These are phyloP conservation scores for Botryotinia convoluta DNA, from an alignment of 2,329 filamentous ascomycete species.

Conservation along the genomic window DNA sequence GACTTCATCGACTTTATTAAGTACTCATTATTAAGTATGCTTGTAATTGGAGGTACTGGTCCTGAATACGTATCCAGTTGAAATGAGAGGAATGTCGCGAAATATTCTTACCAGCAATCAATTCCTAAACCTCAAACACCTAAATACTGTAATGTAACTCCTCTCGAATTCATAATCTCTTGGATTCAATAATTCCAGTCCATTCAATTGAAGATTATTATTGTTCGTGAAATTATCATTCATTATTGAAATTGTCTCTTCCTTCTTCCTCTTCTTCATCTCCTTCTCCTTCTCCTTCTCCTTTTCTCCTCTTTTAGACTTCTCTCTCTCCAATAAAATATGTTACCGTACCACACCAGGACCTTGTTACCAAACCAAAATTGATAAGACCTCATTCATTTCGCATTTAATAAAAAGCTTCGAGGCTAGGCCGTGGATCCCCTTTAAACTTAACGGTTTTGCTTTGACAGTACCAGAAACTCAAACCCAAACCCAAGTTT, in stretches of 20 bases:
- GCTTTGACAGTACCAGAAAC: conserved; percentile 8
- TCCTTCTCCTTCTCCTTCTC: neutral
- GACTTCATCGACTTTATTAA: neutral
- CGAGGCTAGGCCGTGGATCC: conserved; percentile 11
- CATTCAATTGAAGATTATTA: neutral
- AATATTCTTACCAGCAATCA: conserved; percentile 1
- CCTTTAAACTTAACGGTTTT: conserved; percentile 8
- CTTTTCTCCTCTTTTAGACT: neutral
- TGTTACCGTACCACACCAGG: conserved; percentile 7
- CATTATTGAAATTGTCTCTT: neutral
- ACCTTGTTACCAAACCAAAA: conserved; percentile 9
- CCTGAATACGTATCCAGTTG: neutral
- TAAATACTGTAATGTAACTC: neutral
- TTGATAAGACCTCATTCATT: conserved; percentile 13
- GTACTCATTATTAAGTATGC: neutral
- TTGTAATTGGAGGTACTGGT: neutral
- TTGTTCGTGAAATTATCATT: neutral
- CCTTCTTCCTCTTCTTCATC: neutral
- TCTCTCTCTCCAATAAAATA: neutral
- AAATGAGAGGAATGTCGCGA: conserved; percentile 12
- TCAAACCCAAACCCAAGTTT: neutral
- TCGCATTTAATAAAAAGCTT: conserved; percentile 1
- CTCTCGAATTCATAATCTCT: neutral
- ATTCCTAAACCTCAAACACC: conserved; percentile 6
- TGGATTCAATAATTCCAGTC: neutral